Evolutionary conservation across 2,329 filamentous ascomycete species (phyloP).

Genomic region (Rhynchosporium agropyri): DNA sequence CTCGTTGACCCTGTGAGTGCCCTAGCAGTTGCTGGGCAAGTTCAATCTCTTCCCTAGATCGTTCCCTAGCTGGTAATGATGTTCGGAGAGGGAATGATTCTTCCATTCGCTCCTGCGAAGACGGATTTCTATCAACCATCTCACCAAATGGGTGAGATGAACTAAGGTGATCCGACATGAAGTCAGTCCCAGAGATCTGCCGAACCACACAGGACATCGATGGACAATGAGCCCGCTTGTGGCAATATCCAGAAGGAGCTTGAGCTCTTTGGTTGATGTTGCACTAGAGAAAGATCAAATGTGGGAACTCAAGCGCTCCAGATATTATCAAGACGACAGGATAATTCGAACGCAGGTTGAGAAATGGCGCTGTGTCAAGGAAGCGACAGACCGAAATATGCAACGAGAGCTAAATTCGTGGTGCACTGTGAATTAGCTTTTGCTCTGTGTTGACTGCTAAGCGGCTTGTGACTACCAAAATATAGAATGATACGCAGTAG

Average conservation of each 20-base stretch:
- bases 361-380: constrained; percentile 11
- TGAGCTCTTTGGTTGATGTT: too few relatives aligned
- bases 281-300: background rate
- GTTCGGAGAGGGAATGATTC: constrained; percentile 33
- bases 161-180: constrained; percentile 38
- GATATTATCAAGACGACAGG: background rate
- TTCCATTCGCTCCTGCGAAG: constrained; percentile 29
- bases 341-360: background rate
- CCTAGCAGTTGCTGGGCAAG: constrained; percentile 34
- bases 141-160: constrained; percentile 14
- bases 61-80: constrained; percentile 30
- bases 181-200: constrained; percentile 34
- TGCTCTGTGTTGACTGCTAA: constrained; percentile 8
- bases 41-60: constrained; percentile 37
- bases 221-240: background rate
- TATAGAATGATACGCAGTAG: background rate
- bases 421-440: constrained; percentile 8
- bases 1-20: constrained; percentile 30
- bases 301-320: background rate
- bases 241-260: background rate
- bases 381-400: constrained; percentile 5
- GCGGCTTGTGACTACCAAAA: constrained; percentile 12
- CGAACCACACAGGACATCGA: constrained; percentile 37
- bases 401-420: background rate
- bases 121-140: constrained; percentile 35